These are phyloP conservation scores for Crassisporium funariophilum DNA, from an alignment of 768 basidiomycete species.

Conservation along the genomic window DNA sequence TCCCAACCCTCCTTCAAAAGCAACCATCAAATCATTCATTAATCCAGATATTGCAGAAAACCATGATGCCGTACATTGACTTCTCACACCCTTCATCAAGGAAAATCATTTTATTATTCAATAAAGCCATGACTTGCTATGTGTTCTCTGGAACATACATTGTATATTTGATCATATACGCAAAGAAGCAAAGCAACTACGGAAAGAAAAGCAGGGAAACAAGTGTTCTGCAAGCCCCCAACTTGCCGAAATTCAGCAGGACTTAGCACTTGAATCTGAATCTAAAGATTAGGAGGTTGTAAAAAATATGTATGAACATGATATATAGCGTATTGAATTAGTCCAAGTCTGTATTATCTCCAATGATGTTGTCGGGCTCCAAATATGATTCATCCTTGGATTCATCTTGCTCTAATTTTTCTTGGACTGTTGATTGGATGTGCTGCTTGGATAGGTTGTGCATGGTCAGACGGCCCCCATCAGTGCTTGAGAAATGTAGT, in stretches of 20 bases:
- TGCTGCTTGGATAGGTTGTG: too few species aligned
- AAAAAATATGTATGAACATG: too few species aligned
- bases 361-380: too few species aligned
- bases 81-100: constrained; percentile 10
- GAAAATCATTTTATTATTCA: constrained; percentile 1
- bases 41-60: background rate
- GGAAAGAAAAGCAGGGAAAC: constrained; percentile 2
- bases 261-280: constrained; percentile 19
- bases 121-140: constrained; percentile 2
- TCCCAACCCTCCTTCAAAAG: constrained; percentile 8
- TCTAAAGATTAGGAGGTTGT: constrained; percentile 9
- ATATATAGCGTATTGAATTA: too few species aligned
- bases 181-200: background rate
- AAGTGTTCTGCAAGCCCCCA: background rate
- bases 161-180: constrained; percentile 6
- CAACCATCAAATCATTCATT: background rate
- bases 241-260: too few species aligned
- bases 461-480: too few species aligned
- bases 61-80: background rate
- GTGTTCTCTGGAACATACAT: constrained; percentile 7
- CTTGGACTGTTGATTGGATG: too few species aligned
- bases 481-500: too few species aligned
- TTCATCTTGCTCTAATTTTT: too few species aligned
- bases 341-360: too few species aligned
- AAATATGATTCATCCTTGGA: too few species aligned